Conservation (phyloP, 192 early-diverging fungal species). For the Coemansia sp. region DNA sequence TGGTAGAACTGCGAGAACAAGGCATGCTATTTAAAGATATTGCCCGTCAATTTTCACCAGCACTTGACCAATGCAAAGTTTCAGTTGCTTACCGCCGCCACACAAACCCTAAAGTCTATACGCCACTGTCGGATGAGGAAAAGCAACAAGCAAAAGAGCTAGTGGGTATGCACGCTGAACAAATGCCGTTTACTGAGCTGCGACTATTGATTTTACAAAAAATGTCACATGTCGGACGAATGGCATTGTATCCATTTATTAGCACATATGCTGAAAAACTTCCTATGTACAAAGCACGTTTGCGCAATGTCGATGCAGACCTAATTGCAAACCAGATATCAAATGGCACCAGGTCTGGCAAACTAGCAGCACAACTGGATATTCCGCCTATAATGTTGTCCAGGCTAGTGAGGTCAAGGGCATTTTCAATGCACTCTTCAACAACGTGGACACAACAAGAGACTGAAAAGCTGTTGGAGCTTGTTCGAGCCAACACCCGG, state of each 20-base stretch:
- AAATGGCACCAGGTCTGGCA: background rate
- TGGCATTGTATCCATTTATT: background rate
- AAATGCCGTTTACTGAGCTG: background rate
- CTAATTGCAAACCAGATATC: background rate
- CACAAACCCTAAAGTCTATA: background rate
- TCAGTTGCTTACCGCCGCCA: background rate
- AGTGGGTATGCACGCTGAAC: background rate
- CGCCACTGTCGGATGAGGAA: background rate
- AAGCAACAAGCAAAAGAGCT: background rate
- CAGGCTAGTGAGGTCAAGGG: background rate
- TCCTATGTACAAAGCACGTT: background rate
- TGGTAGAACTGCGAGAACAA: background rate
- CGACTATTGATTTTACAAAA: background rate
- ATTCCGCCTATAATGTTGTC: background rate
- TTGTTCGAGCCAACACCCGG: background rate
- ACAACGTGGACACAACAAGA: background rate
- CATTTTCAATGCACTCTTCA: background rate
- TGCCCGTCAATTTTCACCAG: conserved; percentile 11
- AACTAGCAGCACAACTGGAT: background rate
- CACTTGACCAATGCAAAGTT: background rate
- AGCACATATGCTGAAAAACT: background rate
- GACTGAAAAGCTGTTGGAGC: background rate
- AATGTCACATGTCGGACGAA: background rate
- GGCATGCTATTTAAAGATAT: conserved; percentile 9
- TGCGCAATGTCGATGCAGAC: background rate